Percentiles rank a stretch among this genome's conserved stretches.
These are phyloP conservation scores for Rhizophagus clarus DNA, from an alignment of 192 early-diverging fungal species.

Conservation along the genomic window DNA sequence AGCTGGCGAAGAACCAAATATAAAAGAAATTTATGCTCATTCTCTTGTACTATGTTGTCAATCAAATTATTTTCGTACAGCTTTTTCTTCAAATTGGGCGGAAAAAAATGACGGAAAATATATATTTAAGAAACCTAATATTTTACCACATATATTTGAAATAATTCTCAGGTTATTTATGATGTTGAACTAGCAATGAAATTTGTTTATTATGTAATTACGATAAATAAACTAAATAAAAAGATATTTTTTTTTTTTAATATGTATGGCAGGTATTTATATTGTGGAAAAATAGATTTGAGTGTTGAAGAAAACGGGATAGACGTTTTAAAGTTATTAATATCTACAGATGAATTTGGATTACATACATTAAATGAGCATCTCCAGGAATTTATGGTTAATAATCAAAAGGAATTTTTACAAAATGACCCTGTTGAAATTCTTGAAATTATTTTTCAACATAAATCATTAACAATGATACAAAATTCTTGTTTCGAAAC, in stretches of 20 bases:
- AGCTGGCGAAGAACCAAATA: not conserved
- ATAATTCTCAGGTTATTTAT: not conserved
- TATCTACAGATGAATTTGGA: not conserved
- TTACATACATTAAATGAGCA: not conserved
- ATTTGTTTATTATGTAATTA: too few relatives aligned
- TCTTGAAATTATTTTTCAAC: not conserved
- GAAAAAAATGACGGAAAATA: not conserved
- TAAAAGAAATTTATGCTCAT: not conserved
- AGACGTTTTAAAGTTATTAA: not conserved
- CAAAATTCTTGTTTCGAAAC: not conserved
- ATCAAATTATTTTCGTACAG: not conserved
- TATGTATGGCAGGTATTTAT: not conserved
- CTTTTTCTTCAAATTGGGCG: not conserved
- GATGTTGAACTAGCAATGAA: not conserved
- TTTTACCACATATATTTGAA: not conserved
- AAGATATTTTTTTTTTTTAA: not conserved
- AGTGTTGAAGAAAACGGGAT: not conserved
- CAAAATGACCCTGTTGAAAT: not conserved
- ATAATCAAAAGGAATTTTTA: not conserved
- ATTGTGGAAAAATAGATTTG: not conserved
- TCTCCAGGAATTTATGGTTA: not conserved
- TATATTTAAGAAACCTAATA: conserved; percentile 4
- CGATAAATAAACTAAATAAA: not conserved
- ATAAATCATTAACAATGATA: not conserved
- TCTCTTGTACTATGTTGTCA: not conserved